phyloP scores from a whole-genome alignment of 116 monocot genomes.

The Dioscorea cayenensis region DNA sequence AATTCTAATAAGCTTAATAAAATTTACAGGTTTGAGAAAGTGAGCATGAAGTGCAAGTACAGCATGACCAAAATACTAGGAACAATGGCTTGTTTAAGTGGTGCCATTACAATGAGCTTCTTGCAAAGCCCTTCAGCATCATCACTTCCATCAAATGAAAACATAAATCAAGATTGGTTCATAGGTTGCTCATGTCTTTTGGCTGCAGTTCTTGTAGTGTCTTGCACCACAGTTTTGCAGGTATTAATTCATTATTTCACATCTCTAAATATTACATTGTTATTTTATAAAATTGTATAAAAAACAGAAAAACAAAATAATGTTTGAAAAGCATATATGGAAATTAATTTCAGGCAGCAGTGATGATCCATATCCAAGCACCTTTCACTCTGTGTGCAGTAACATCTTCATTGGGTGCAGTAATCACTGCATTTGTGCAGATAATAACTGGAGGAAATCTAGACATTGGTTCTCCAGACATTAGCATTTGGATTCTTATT shows the following conservation, averaged over 20 bases:
- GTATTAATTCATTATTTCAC: conserved; percentile 11
- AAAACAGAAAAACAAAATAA: background rate
- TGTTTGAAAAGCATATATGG: background rate
- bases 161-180: conserved; percentile 35
- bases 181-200: conserved; percentile 59
- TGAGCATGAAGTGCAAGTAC: conserved; percentile 45
- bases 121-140: conserved; percentile 29
- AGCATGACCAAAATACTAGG: conserved; percentile 59
- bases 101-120: conserved; percentile 60
- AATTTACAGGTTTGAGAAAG: conserved; percentile 57
- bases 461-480: conserved; percentile 18
- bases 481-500: conserved; percentile 9
- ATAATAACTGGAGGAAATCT: conserved; percentile 43
- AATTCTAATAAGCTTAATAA: background rate
- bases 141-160: background rate
- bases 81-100: conserved; percentile 55
- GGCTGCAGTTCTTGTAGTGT: conserved; percentile 19
- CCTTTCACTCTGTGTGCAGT: conserved; percentile 49
- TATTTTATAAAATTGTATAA: too few relatives aligned
- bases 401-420: conserved; percentile 35
- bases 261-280: background rate
- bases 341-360: conserved; percentile 35
- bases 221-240: conserved; percentile 50
- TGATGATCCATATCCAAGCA: conserved; percentile 53
- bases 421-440: conserved; percentile 35